Evolutionary conservation across 163 green algal species (phyloP).

Genomic region (Trebouxiophyceae sp.): DNA sequence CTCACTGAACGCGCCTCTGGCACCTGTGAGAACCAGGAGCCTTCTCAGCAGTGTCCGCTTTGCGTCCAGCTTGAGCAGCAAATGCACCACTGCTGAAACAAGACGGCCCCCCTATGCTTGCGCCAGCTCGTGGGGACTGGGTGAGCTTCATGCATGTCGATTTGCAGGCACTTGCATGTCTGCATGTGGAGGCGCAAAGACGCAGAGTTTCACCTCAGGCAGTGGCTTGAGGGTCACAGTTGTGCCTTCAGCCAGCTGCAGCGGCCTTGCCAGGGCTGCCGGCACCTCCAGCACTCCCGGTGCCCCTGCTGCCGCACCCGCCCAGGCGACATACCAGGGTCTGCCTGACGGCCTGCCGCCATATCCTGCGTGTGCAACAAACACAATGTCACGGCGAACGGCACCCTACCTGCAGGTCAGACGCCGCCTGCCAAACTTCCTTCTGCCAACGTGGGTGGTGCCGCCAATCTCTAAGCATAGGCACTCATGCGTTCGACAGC

Average conservation of each 20-base stretch:
- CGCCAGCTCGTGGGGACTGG: neutral
- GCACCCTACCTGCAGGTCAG: no score
- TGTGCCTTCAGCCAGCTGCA: slow-evolving; percentile 17
- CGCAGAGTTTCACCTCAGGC: neutral
- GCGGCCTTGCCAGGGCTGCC: slow-evolving; percentile 10
- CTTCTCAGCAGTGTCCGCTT: slow-evolving; percentile 6
- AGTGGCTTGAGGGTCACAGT: neutral
- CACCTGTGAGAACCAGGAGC: no score
- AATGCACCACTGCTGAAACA: neutral
- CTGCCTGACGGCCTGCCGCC: no score
- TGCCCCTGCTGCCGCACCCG: slow-evolving; percentile 4
- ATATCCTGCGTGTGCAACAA: no score
- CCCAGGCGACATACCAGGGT: slow-evolving; percentile 34
- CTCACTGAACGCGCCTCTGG: slow-evolving; percentile 44
- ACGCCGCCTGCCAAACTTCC: no score
- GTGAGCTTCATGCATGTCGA: neutral
- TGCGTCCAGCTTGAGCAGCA: neutral
- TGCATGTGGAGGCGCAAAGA: neutral
- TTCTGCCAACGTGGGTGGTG: no score
- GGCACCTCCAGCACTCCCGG: slow-evolving; percentile 21
- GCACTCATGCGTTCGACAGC: no score
- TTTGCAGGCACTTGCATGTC: neutral
- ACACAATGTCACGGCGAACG: no score
- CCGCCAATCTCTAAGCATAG: no score
- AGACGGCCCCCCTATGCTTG: neutral